Evolutionary conservation across 306 rosid species (phyloP).

Genomic region (Oemleria cerasiformis): DNA sequence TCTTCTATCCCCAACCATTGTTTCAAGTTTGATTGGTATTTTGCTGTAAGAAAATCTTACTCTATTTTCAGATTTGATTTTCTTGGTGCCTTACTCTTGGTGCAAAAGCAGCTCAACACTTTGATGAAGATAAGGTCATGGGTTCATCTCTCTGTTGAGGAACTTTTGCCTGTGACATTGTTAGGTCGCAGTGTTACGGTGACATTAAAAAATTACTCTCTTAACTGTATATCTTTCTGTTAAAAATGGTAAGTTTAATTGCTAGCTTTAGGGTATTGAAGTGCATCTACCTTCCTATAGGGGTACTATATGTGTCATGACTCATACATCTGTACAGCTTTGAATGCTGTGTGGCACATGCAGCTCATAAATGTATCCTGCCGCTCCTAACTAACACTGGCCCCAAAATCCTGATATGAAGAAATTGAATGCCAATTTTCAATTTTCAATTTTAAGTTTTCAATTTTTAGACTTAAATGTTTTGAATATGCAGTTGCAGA

Average conservation of each 20-base stretch:
- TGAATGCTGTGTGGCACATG: constrained; percentile 60
- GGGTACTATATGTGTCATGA: constrained; percentile 15
- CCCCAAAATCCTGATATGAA: constrained; percentile 23
- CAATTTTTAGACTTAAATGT: constrained; percentile 32
- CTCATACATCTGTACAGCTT: constrained; percentile 36
- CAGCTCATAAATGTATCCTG: constrained; percentile 46
- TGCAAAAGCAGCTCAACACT: constrained; percentile 15
- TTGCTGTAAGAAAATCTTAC: constrained; percentile 21
- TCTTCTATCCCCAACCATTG: constrained; percentile 1
- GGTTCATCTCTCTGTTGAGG: constrained; percentile 2
- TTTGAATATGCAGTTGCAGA: constrained; percentile 18
- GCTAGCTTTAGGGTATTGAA: constrained; percentile 26
- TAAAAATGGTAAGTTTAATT: constrained; percentile 15
- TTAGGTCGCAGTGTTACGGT: neutral
- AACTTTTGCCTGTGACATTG: too few species aligned
- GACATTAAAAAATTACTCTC: neutral
- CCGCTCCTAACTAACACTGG: constrained; percentile 26
- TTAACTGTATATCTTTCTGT: neutral
- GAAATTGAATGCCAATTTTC: constrained; percentile 27
- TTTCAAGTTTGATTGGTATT: neutral
- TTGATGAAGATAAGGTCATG: constrained; percentile 34
- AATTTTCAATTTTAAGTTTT: neutral
- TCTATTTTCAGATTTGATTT: constrained; percentile 24
- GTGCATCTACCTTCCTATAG: constrained; percentile 18
- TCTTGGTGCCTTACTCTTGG: constrained; percentile 10